phyloP scores from a whole-genome alignment of 2,329 filamentous ascomycete species.

The Trichoderma sp. region DNA sequence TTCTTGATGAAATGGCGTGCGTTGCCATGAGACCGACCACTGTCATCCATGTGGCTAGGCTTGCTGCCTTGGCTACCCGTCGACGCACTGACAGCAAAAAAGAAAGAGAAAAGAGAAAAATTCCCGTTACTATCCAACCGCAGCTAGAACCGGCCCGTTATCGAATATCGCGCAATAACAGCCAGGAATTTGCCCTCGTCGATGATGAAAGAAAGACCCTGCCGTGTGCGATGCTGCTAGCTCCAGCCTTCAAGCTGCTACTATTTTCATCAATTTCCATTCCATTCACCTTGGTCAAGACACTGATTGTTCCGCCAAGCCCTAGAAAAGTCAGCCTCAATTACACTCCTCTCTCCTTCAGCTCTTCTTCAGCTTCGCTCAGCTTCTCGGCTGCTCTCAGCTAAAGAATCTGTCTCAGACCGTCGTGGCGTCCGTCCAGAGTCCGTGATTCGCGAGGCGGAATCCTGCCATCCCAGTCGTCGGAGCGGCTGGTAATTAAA shows the following conservation, averaged over 20 bases:
- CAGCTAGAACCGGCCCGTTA: background rate
- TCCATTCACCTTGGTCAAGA: background rate
- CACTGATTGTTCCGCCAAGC: background rate
- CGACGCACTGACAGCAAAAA: background rate
- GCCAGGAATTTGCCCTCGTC: background rate
- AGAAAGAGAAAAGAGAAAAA: too few relatives aligned
- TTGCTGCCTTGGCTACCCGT: background rate
- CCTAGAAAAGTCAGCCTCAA: background rate
- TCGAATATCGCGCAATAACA: background rate
- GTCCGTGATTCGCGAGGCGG: background rate
- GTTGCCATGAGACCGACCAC: background rate
- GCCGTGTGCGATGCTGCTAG: background rate
- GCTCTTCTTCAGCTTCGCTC: background rate
- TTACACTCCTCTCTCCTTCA: background rate
- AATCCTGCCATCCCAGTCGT: background rate
- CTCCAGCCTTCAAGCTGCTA: too few relatives aligned
- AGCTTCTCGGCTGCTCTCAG: background rate
- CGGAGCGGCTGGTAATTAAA: background rate
- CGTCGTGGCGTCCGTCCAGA: background rate
- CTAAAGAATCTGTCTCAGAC: slow-evolving; percentile 4
- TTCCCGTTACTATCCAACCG: background rate
- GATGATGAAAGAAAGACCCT: background rate
- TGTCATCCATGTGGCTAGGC: background rate
- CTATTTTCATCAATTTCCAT: background rate
- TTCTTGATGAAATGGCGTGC: background rate